Evolutionary conservation across 2,329 filamentous ascomycete genomes (phyloP), one percentile per base, ranked within the genome.

Genomic region (Paraphaeosphaeria minitans): DNA sequence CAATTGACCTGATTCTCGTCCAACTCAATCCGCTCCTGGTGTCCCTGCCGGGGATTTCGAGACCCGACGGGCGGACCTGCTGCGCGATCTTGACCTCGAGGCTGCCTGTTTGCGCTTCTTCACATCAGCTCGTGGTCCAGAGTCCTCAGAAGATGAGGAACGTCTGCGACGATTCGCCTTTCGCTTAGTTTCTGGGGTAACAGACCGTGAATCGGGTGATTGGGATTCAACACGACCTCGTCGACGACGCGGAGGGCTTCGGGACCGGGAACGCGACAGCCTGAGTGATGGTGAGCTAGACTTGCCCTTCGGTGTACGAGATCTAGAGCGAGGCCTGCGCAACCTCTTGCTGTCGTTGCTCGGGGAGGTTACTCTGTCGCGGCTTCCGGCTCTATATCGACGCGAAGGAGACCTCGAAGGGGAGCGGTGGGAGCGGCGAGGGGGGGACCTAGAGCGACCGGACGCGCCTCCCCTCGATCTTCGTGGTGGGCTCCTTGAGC

Each of bases 231-330:
- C 74, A 55, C 72, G 73, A 60, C 75, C 75, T 54, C 72, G 77
- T 22, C 74, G 73, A 61, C 74, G 75, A 53, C 72, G 78, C 21
- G 70, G 69, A 22, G 72, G 69, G 6, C 64, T 69, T 45, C 66
- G 68, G 45, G 74, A 73, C 45, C 61, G 63, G 41, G 75, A 74
- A 58, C 64, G 62, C 55, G 77, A 79, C 68, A 76, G 71, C 65
- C 72, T 84, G 78, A 81, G 77, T 74, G 80, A 80, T 78, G 76
- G 83, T 84, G 83, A 85, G 82, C 81, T 82, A 68, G 81, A 81
- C 71, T 78, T 78, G 67, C 78, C 74, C 78, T 74, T 78, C 68
- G 78, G 79, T 73, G 79, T 76, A 66, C 68, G 74, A 73, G 82
- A 82, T 79, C 81, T 78, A 69, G 78, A 75, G 75, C 78, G 79